Evolutionary conservation across 352 stramenopile genomes (phyloP).

Genomic region (Bremia lactucae): DNA sequence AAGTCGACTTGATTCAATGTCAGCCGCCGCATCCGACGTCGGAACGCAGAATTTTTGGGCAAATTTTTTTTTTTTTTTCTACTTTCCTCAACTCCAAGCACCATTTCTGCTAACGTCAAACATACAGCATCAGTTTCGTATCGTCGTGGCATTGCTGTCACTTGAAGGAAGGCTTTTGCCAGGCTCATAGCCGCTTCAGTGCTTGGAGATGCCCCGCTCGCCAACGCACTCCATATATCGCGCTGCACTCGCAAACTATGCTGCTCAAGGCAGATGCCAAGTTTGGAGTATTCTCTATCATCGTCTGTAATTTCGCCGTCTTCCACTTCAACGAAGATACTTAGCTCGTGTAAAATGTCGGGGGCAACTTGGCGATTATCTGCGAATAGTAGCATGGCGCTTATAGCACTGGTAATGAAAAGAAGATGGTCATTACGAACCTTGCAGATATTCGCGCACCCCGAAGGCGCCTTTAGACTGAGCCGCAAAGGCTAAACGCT

Average conservation of each 20-base stretch:
- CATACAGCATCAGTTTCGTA: slow-evolving; percentile 19
- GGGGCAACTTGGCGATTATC: slow-evolving; percentile 27
- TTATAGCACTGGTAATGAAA: background rate
- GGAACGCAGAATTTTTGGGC: slow-evolving; percentile 13
- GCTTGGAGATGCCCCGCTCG: slow-evolving; percentile 12
- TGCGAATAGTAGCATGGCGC: slow-evolving; percentile 4
- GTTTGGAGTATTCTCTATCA: slow-evolving; percentile 1
- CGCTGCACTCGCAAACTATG: slow-evolving; percentile 32
- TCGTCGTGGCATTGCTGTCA: slow-evolving; percentile 3
- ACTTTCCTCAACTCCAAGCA: slow-evolving; percentile 7
- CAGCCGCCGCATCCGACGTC: slow-evolving; percentile 20
- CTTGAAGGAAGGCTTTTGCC: slow-evolving; percentile 16
- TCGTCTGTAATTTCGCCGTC: background rate
- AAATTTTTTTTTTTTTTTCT: background rate
- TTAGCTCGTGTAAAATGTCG: slow-evolving; percentile 25
- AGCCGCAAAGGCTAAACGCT: slow-evolving; percentile 23
- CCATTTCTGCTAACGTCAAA: slow-evolving; percentile 16
- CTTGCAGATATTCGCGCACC: slow-evolving; percentile 32
- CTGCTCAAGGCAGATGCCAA: slow-evolving; percentile 35
- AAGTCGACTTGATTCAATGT: slow-evolving; percentile 20
- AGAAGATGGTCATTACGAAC: slow-evolving; percentile 1
- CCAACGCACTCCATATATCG: slow-evolving; percentile 49
- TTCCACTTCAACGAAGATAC: slow-evolving; percentile 5
- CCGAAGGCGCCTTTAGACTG: slow-evolving; percentile 29
- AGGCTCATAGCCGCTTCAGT: slow-evolving; percentile 6